Evolutionary conservation across 441 rosid genomes (phyloP), one percentile per base, ranked within the genome.

Genomic region (Populus hybrid): DNA sequence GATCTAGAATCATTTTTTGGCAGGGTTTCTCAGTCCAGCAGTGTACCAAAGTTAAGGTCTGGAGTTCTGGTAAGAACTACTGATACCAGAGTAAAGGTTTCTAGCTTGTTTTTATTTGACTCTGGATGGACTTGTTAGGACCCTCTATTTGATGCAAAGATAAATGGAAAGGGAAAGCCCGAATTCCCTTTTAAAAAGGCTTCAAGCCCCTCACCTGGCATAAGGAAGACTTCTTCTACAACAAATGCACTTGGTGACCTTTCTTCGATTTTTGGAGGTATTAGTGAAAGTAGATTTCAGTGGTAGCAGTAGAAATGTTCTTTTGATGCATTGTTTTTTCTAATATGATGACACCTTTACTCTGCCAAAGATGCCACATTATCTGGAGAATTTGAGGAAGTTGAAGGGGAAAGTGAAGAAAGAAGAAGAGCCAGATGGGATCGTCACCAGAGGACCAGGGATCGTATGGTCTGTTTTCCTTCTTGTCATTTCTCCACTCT

Each of bases 351-450:
- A 42, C 35, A 69, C 45, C 66, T 75, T 63, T 73, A 73, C 42
- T 68, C 76, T 33, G 12, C 9, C 59, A 80, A 77, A 89, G 92
- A 79, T 82, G 77, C 84, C 42, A 74, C 92, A 74, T 63, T 82
- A 26, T 84, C 82, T 75, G 90, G 90, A 87, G 89, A 89, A 76
- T 94, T 94, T 77, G 88, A 91, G 86, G 94, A 94, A 84, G 85
- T 89, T 80, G 89, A 89, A 31, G 98, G 97, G 63, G 98, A 96
- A 86, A 92, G 88, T 70, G 92, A 91, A 83, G 98, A 93, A 82
- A 86, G 98, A 86, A 86, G 94, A 82, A 93, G 82, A 84, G 94
- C 95, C 63, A 90, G 98, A 86, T 83, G 89, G 86, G 90, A 80
- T 69, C 96, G 98, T 81, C 89, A 91, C 65, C 91, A 83, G 78